phyloP scores from a whole-genome alignment of 208 protist genomes.

The Leishmania aethiopica region DNA sequence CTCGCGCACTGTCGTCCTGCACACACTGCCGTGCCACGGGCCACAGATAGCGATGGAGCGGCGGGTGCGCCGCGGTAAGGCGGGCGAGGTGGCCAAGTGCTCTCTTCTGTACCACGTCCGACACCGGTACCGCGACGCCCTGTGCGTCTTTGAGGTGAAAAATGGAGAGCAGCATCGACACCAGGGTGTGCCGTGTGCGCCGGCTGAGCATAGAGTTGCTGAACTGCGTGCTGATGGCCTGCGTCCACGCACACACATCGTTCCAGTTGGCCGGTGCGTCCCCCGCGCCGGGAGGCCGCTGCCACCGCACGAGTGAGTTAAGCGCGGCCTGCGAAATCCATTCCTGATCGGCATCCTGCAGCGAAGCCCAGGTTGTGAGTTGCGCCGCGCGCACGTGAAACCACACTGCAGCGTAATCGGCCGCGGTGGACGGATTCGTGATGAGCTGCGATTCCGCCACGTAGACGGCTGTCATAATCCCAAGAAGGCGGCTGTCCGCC shows the following conservation, averaged over 20 bases:
- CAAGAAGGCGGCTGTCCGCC: background rate
- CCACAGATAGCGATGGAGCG: slow-evolving; percentile 70
- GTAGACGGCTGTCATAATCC: slow-evolving; percentile 34
- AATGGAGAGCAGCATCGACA: slow-evolving; percentile 70
- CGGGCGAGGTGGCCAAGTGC: slow-evolving; percentile 56
- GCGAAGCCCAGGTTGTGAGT: slow-evolving; percentile 52
- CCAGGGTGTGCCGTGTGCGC: slow-evolving; percentile 50
- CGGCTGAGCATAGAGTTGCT: slow-evolving; percentile 53
- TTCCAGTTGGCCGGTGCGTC: slow-evolving; percentile 15
- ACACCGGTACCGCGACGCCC: slow-evolving; percentile 26
- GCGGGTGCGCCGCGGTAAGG: slow-evolving; percentile 54
- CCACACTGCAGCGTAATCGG: slow-evolving; percentile 43
- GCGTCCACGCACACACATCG: slow-evolving; percentile 41
- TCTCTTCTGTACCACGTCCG: slow-evolving; percentile 56
- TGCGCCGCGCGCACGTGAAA: slow-evolving; percentile 64
- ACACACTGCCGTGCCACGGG: slow-evolving; percentile 66
- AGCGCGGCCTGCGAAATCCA: slow-evolving; percentile 8
- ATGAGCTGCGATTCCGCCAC: slow-evolving; percentile 36
- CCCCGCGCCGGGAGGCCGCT: background rate
- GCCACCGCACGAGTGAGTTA: slow-evolving; percentile 18
- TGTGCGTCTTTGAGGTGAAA: slow-evolving; percentile 60
- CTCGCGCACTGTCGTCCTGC: slow-evolving; percentile 67
- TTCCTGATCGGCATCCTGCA: slow-evolving; percentile 15
- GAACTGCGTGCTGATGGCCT: slow-evolving; percentile 37
- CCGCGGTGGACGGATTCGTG: slow-evolving; percentile 20